A percentile compares a stretch with the other conserved stretches of the same genome.
Evolutionary conservation across 441 rosid genomes (phyloP).

Genomic region (Raphanus hybrid): DNA sequence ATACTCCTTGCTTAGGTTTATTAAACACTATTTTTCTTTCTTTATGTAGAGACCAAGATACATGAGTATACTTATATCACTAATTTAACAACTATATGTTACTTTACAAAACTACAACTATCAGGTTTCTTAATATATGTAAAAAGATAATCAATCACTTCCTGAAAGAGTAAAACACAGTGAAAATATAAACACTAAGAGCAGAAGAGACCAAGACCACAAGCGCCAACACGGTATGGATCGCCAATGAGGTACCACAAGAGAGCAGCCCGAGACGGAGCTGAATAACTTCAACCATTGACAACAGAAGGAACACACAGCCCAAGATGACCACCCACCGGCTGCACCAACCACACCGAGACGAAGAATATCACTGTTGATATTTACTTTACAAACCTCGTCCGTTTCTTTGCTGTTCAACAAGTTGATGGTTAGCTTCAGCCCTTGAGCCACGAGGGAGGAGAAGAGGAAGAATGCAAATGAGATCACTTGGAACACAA

Average conservation of each 20-base stretch:
- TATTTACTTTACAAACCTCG: too few species aligned
- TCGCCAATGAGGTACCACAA: conserved; percentile 27
- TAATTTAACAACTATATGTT: neutral
- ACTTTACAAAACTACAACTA: neutral
- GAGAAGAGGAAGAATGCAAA: conserved; percentile 43
- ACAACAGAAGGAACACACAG: too few species aligned
- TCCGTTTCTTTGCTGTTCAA: too few species aligned
- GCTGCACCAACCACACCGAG: too few species aligned
- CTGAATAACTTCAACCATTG: too few species aligned
- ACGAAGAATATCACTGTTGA: too few species aligned
- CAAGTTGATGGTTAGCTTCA: conserved; percentile 28
- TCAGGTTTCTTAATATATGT: neutral
- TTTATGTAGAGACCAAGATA: neutral
- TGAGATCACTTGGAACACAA: conserved; percentile 40
- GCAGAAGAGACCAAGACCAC: conserved; percentile 41
- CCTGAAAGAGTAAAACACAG: conserved; percentile 43
- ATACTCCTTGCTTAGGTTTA: too few species aligned
- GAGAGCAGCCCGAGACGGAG: conserved; percentile 19
- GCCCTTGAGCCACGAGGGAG: conserved; percentile 42
- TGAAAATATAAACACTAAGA: conserved; percentile 37
- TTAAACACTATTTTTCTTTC: neutral
- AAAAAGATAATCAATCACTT: conserved; percentile 16
- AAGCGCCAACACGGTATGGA: conserved; percentile 36
- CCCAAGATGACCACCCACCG: too few species aligned
- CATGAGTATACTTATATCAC: neutral